Base-by-base conservation (phyloP, 352 stramenopile species). In the Phytophthora parvispora region DNA sequence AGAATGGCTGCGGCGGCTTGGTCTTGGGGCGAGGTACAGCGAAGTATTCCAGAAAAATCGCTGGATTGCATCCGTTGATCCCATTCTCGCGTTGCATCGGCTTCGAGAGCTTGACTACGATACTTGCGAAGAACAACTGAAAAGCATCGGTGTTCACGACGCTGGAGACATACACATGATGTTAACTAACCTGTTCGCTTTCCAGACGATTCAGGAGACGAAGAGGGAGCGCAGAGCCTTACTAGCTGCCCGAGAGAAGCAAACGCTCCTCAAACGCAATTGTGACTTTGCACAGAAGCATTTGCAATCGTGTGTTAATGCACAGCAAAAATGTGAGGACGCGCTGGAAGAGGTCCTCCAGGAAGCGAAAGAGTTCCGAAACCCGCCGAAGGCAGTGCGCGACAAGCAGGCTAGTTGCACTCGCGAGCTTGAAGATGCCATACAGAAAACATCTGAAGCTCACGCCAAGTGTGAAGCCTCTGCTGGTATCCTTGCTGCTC, bases 321-420 rank as follows among this genome's bases (percentile, higher is more conserved):
- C 29, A 12, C 54, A 67, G 28, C 56, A 75, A 20, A 62, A 81
- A 6, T 53, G 57, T 10, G 66, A 77, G 16, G 50, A 65, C 16
- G 54, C 54, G 0, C 72, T 93, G 8, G 73, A 90, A 25, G 66
- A 77, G 6, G 60, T 86, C 1, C 43, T 89, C 28, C 57, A 67
- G 18, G 86, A 93, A 48, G 75, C 74, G 1, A 60, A 67, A 42
- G 86, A 92, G n/a, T 94, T 94, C 32, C 81, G 84, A 1, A 77
- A 89, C 51, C 83, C 83, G 8, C 86, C 86, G 6, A 80, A 81
- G 53, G 84, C 79, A 16, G 54, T 94, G 27, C 69, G 78, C 0
- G 67, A 72, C 12, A 77, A 74, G 43, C 74, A 80, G 22, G 65
- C 79, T 36, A 53, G 32, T 24, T 67, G 81, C n/a, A 51, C 64